Percentiles rank a stretch among this genome's conserved stretches.
Evolutionary conservation across 352 stramenopile genomes (phyloP).

Genomic region (Pythium volutum): DNA sequence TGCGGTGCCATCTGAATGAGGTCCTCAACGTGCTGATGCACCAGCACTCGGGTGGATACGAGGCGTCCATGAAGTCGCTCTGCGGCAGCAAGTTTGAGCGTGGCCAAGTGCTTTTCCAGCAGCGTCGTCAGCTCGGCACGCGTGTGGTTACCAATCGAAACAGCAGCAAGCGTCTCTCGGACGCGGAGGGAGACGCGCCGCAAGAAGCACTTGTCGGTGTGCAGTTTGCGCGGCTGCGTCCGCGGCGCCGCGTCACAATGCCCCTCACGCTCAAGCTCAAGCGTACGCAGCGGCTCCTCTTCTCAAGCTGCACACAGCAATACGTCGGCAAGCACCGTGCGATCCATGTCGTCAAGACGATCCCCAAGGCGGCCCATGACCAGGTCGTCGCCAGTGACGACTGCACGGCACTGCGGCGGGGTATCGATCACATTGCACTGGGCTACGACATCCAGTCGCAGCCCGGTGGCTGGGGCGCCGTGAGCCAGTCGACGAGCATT

Average conservation of each 20-base stretch:
- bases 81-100: conserved; percentile 48
- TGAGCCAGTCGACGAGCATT: conserved; percentile 40
- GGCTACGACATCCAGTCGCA: conserved; percentile 51
- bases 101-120: conserved; percentile 45
- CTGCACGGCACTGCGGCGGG: conserved; percentile 43
- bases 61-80: conserved; percentile 47
- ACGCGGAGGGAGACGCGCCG: not conserved
- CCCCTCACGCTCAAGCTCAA: conserved; percentile 27
- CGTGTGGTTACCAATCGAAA: no score
- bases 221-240: conserved; percentile 14
- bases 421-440: conserved; percentile 54
- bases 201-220: conserved; percentile 19
- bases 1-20: conserved; percentile 62
- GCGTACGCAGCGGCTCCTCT: conserved; percentile 48
- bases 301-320: conserved; percentile 45
- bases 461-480: conserved; percentile 25
- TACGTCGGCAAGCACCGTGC: conserved; percentile 40
- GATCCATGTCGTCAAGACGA: conserved; percentile 60
- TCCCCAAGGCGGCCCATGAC: conserved; percentile 55
- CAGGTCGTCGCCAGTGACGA: conserved; percentile 45
- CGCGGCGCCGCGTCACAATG: conserved; percentile 21
- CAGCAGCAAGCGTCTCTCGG: no score
- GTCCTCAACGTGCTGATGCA: conserved; percentile 54
- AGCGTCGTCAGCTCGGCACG: no score
- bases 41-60: conserved; percentile 38